phyloP scores from a whole-genome alignment of 2,329 filamentous ascomycete species.

The Magnaporthiopsis incrustans region DNA sequence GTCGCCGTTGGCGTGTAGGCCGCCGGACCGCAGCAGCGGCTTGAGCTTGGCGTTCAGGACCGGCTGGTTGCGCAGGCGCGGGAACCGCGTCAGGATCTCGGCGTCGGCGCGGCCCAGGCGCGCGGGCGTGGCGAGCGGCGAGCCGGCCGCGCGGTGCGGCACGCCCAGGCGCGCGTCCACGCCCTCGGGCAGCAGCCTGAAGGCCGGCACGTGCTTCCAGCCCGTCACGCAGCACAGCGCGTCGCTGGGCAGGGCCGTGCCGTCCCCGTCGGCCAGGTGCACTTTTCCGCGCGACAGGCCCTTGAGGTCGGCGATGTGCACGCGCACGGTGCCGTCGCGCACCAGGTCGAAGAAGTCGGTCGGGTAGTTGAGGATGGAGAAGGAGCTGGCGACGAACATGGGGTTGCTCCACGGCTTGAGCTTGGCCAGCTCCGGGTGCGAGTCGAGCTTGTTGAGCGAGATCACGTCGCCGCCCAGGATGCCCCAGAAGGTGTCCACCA shows the following conservation, averaged over 20 bases:
- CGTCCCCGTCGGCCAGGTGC: conserved; percentile 42
- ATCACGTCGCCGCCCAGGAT: conserved; percentile 49
- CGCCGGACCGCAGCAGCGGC: conserved; percentile 24
- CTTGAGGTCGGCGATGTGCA: conserved; percentile 45
- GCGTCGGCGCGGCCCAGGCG: conserved; percentile 37
- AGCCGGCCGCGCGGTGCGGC: conserved; percentile 25
- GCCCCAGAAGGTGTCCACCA: conserved; percentile 51
- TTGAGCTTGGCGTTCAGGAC: conserved; percentile 36
- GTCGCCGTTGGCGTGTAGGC: conserved; percentile 25
- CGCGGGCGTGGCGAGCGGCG: conserved; percentile 25
- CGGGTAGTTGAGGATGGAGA: conserved; percentile 54
- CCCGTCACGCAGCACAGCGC: conserved; percentile 49
- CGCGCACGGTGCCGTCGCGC: conserved; percentile 38
- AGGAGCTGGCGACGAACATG: conserved; percentile 44
- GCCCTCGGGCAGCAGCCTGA: conserved; percentile 43
- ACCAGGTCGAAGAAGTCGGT: conserved; percentile 50
- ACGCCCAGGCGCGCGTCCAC: conserved; percentile 40
- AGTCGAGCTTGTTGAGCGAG: conserved; percentile 43
- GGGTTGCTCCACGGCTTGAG: conserved; percentile 43
- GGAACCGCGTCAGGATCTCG: conserved; percentile 45
- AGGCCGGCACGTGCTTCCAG: conserved; percentile 45
- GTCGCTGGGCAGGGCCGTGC: conserved; percentile 38
- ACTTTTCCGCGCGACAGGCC: conserved; percentile 36
- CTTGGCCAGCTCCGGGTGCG: conserved; percentile 43
- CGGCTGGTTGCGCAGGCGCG: conserved; percentile 43